phyloP scores from a whole-genome alignment of 305 asterid species.

The Ajuga reptans region DNA sequence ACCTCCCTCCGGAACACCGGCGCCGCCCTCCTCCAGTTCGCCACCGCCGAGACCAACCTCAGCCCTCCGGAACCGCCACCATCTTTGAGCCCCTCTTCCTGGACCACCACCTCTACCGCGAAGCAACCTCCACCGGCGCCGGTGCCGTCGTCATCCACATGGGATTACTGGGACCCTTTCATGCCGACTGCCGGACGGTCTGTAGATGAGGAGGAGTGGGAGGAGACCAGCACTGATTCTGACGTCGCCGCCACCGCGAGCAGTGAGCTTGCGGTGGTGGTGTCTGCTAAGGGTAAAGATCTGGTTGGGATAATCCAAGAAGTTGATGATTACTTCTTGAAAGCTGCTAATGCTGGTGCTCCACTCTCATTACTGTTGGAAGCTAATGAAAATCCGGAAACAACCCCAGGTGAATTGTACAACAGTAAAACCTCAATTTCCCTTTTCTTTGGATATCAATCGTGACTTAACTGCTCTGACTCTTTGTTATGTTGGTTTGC shows the following conservation, averaged over 20 bases:
- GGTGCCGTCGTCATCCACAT: constrained; percentile 45
- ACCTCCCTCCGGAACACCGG: constrained; percentile 69
- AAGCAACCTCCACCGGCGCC: constrained; percentile 51
- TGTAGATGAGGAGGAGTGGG: constrained; percentile 69
- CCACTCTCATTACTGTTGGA: constrained; percentile 57
- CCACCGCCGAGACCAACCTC: constrained; percentile 60
- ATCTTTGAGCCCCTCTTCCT: constrained; percentile 53
- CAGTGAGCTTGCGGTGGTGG: constrained; percentile 66
- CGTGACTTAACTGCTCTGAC: background rate
- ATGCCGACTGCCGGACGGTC: constrained; percentile 46
- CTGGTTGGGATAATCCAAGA: constrained; percentile 59
- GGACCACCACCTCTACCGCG: constrained; percentile 34
- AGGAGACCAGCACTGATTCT: constrained; percentile 42
- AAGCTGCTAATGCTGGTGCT: constrained; percentile 63
- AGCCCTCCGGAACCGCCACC: constrained; percentile 31
- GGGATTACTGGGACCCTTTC: constrained; percentile 90
- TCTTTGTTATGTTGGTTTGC: background rate
- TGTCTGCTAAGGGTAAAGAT: constrained; percentile 61
- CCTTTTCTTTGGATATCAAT: background rate
- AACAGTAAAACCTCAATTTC: background rate
- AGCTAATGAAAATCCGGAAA: constrained; percentile 42
- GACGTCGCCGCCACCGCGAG: constrained; percentile 35
- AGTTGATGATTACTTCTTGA: constrained; percentile 62
- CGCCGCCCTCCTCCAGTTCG: constrained; percentile 66
- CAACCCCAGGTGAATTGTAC: constrained; percentile 25